phyloP scores from a whole-genome alignment of 164 flowering plant species.

The Berberis thunbergii region DNA sequence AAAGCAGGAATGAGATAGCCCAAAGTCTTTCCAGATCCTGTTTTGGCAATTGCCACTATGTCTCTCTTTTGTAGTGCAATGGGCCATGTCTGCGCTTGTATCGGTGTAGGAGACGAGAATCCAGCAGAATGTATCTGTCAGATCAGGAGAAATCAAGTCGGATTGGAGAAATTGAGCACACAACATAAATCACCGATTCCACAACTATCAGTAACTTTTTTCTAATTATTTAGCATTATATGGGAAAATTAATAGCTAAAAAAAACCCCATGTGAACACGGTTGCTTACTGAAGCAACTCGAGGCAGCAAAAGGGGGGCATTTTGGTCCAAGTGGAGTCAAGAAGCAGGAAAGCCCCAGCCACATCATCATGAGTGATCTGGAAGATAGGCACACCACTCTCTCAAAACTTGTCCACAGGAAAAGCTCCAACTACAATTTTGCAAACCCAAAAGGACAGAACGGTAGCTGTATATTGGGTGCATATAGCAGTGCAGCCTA shows the following conservation, averaged over 20 bases:
- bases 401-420: not conserved
- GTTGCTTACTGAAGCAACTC: slow-evolving; percentile 7
- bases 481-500: slow-evolving; percentile 15
- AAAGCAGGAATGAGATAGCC: slow-evolving; percentile 4
- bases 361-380: not conserved
- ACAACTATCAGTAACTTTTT: not conserved
- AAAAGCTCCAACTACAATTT: slow-evolving; percentile 2
- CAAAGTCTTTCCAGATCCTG: slow-evolving; percentile 5
- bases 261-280: not conserved
- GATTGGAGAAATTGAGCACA: too few species aligned
- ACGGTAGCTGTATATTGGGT: slow-evolving; percentile 28
- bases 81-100: slow-evolving; percentile 4
- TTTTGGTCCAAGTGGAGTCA: slow-evolving; percentile 8
- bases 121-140: slow-evolving; percentile 1
- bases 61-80: slow-evolving; percentile 1
- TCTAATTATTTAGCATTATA: not conserved
- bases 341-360: slow-evolving; percentile 4
- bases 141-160: not conserved
- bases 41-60: slow-evolving; percentile 6
- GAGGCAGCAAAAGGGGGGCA: slow-evolving; percentile 2
- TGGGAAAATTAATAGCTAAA: not conserved
- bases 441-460: slow-evolving; percentile 37
- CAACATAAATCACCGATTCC: too few species aligned
- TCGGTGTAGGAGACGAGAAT: slow-evolving; percentile 1
- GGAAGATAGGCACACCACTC: not conserved